phyloP scores from a whole-genome alignment of 108 stramenopile species.

The Skeletonema grethae region DNA sequence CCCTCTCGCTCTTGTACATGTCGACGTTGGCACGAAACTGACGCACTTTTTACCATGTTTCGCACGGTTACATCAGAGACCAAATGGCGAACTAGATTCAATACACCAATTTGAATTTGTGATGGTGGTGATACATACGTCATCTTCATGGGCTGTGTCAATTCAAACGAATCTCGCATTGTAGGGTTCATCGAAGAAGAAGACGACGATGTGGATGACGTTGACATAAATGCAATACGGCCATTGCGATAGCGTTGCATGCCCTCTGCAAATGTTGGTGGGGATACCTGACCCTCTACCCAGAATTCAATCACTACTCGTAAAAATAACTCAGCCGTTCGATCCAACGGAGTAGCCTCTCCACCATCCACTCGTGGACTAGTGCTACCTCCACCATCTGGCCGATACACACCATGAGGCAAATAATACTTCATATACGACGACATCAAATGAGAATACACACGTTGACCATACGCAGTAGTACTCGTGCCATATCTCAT shows the following conservation, averaged over 20 bases:
- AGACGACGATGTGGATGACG: not conserved
- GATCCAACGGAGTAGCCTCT: conserved; percentile 10
- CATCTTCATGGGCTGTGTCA: conserved; percentile 34
- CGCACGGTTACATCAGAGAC: conserved; percentile 28
- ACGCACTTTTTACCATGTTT: conserved; percentile 21
- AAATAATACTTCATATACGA: conserved; percentile 62
- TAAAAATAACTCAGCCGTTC: conserved; percentile 69
- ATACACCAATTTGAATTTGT: conserved; percentile 56
- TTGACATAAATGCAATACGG: conserved; percentile 4
- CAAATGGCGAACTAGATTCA: conserved; percentile 49
- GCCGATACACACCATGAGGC: conserved; percentile 51
- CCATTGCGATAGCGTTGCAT: conserved; percentile 20
- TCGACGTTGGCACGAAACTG: conserved; percentile 9
- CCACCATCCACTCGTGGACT: conserved; percentile 7
- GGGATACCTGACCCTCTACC: conserved; percentile 59
- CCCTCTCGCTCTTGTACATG: conserved; percentile 32
- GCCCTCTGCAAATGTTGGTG: conserved; percentile 31
- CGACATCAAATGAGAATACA: conserved; percentile 66
- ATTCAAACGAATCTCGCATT: conserved; percentile 57
- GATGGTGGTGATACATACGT: conserved; percentile 50
- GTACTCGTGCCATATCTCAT: not conserved
- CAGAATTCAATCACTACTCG: conserved; percentile 75
- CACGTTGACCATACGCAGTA: conserved; percentile 62
- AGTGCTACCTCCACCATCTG: conserved; percentile 28
- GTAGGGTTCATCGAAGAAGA: conserved; percentile 1